Evolutionary conservation across 768 basidiomycete genomes (phyloP).

Genomic region (Serendipita sp.): DNA sequence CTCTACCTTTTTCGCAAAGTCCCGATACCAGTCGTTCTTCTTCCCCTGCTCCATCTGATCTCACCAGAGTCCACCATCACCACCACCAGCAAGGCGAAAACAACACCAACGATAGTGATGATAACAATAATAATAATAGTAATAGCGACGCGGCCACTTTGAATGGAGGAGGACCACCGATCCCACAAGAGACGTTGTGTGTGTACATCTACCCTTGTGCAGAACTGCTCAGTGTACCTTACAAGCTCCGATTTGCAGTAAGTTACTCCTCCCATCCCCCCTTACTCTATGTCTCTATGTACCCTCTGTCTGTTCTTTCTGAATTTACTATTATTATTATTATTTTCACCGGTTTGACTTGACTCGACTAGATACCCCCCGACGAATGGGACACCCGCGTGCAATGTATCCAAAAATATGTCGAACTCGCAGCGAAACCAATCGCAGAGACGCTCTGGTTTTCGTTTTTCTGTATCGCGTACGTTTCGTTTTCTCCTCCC

Average conservation of each 20-base stretch:
- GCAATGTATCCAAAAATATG: background rate
- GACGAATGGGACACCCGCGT: conserved; percentile 4
- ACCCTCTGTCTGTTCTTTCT: too few relatives aligned
- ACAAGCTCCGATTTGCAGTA: background rate
- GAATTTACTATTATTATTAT: background rate
- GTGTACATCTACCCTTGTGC: background rate
- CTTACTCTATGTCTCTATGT: too few relatives aligned
- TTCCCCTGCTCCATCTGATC: too few relatives aligned
- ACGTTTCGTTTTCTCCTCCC: background rate
- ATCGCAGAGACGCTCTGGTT: background rate
- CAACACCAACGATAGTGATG: too few relatives aligned
- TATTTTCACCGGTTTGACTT: too few relatives aligned
- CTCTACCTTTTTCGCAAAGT: too few relatives aligned
- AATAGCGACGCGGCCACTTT: background rate
- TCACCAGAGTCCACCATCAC: too few relatives aligned
- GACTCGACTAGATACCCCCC: background rate
- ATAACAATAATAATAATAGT: background rate
- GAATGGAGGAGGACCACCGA: background rate
- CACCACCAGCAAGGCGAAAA: too few relatives aligned
- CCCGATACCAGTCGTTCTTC: too few relatives aligned
- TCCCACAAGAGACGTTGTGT: background rate
- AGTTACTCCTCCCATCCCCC: too few relatives aligned
- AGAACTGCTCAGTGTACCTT: background rate
- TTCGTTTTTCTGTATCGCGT: background rate
- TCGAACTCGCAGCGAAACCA: background rate